These are phyloP conservation scores for Arthroderma uncinatum DNA, from an alignment of 2,329 filamentous ascomycete genomes.

Conservation along the genomic window DNA sequence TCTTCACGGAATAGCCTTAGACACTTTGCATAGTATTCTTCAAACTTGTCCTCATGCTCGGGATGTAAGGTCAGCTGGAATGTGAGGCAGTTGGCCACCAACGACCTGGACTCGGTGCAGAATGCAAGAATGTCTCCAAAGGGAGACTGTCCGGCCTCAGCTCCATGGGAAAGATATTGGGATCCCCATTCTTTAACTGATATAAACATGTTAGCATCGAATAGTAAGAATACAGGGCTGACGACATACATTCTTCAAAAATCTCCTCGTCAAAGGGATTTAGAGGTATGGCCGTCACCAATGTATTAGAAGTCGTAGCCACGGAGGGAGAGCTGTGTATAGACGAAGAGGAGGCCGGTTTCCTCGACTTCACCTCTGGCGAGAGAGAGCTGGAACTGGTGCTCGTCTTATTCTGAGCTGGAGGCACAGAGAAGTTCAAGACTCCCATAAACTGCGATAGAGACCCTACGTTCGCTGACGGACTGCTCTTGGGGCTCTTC, in stretches of 20 bases:
- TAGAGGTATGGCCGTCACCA: background rate
- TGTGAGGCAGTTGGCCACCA: constrained; percentile 12
- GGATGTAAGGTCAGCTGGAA: constrained; percentile 12
- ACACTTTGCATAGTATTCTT: constrained; percentile 9
- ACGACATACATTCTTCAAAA: constrained; percentile 11
- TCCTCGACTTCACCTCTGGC: background rate
- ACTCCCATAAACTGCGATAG: constrained; percentile 3
- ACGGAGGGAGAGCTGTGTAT: background rate
- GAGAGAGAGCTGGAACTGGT: background rate
- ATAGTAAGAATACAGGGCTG: background rate
- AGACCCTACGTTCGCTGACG: background rate
- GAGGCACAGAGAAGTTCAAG: background rate
- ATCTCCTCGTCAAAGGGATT: constrained; percentile 10
- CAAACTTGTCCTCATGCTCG: constrained; percentile 10
- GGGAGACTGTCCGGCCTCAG: constrained; percentile 9
- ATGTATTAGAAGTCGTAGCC: background rate
- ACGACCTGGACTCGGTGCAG: constrained; percentile 11
- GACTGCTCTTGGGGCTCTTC: background rate
- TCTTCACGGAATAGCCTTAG: constrained; percentile 11
- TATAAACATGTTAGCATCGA: background rate
- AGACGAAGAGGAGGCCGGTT: background rate
- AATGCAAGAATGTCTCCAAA: constrained; percentile 7
- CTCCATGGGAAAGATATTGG: constrained; percentile 9
- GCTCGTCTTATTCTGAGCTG: background rate
- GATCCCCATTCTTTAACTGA: constrained; percentile 13